Evolutionary conservation across 2,329 filamentous ascomycete species (phyloP), one percentile per base, ranked within the genome.

Genomic region (Xylaria sp.): DNA sequence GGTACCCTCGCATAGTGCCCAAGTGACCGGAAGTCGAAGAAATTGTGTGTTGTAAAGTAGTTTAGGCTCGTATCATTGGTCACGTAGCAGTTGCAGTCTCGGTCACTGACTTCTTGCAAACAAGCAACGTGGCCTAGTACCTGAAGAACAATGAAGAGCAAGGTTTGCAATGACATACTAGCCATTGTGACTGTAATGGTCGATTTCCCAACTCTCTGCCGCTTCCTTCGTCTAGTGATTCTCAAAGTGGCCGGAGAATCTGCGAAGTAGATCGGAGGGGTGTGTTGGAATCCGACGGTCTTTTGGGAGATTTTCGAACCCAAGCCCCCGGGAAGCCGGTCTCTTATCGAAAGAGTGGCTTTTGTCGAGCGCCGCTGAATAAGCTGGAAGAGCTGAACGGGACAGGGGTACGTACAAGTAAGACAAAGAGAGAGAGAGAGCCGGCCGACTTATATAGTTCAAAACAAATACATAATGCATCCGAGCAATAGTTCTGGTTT

Each of bases 21-120:
- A 19, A 82, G 76, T 38, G 71, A 72, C 46, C 82, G 75, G 65
- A 83, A 85, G 70, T 85, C 82, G 65, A 80, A 82, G 73, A 85
- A 84, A 37, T 71, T 67, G 68, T 82, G 83, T 17, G 75, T 72
- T 17, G 75, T 71, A 67, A 80, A 84, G 72, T 78, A 84, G 41
- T 70, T 68, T 23, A 75, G 70, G 43, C 74, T 75, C 11, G 76
- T 78, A 44, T 76, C 79, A 65, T 84, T 83, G 67, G 79, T 82
- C 51, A 80, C 70, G 66, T 77, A 85, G 68, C 83, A 84, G 58
- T 75, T 74, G 70, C 83, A 85, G 61, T 65, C 27, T 33, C 63
- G 57, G 48, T 68, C 68, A 51, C 54, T 67, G 19, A 71, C 65
- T 54, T 71, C 65, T n/a, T 66, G 35, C 44, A 70, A 69, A 17